Evolutionary conservation across 306 rosid species (phyloP).

Genomic region (Amphicarpaea edgeworthii): DNA sequence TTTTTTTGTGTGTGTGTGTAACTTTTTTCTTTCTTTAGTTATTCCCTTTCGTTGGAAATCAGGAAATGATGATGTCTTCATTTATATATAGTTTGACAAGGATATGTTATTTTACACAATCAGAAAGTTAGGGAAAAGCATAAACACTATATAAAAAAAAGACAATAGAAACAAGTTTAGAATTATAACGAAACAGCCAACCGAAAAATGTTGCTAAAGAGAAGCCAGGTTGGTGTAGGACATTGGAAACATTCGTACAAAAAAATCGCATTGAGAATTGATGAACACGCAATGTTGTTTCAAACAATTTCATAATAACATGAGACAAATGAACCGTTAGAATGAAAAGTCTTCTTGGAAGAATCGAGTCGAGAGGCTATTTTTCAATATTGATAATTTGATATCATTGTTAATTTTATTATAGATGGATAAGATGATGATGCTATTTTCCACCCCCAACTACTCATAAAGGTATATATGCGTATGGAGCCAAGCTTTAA

Average conservation of each 20-base stretch:
- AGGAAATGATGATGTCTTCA: slow-evolving; percentile 22
- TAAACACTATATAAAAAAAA: slow-evolving; percentile 1
- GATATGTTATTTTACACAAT: slow-evolving; percentile 25
- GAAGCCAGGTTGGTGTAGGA: slow-evolving; percentile 33
- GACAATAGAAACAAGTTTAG: slow-evolving; percentile 33
- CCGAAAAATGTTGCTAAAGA: slow-evolving; percentile 39
- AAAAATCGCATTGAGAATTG: slow-evolving; percentile 33
- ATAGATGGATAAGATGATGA: slow-evolving; percentile 25
- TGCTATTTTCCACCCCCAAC: slow-evolving; percentile 44
- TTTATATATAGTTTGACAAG: slow-evolving; percentile 38
- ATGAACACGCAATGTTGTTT: slow-evolving; percentile 36
- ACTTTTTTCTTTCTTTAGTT: slow-evolving; percentile 32
- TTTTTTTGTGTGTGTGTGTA: not conserved
- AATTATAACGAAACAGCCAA: slow-evolving; percentile 24
- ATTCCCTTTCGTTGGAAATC: slow-evolving; percentile 37
- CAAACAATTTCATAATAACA: slow-evolving; percentile 24
- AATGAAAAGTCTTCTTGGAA: slow-evolving; percentile 15
- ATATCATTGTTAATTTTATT: slow-evolving; percentile 38
- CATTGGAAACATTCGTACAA: slow-evolving; percentile 17
- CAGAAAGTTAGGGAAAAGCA: slow-evolving; percentile 33
- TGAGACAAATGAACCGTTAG: slow-evolving; percentile 39
- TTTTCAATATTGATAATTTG: slow-evolving; percentile 44
- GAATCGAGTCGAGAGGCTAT: slow-evolving; percentile 7
- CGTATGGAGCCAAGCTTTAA: slow-evolving; percentile 35
- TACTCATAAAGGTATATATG: slow-evolving; percentile 41